A percentile compares a stretch with the other conserved stretches of the same genome.
These are phyloP conservation scores for Aspergillus hortae DNA, from an alignment of 2,329 filamentous ascomycete species.

Conservation along the genomic window DNA sequence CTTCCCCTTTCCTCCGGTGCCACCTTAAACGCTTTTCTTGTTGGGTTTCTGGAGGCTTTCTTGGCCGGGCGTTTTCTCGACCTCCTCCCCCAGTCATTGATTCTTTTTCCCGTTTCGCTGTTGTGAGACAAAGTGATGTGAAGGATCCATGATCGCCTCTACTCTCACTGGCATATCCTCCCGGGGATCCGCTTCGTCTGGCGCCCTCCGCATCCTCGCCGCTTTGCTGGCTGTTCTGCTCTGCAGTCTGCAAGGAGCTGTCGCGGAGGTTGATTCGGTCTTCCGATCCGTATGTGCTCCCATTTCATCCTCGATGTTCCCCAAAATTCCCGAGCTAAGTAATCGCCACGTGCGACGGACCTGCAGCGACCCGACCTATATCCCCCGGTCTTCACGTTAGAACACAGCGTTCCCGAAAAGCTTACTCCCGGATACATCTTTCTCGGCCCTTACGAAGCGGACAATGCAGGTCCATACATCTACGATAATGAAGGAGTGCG, in stretches of 20 bases:
- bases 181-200: slow-evolving; percentile 12
- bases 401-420: slow-evolving; percentile 25
- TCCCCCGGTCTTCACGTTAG: slow-evolving; percentile 33
- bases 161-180: slow-evolving; percentile 8
- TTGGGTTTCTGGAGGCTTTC: not conserved
- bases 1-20: not conserved
- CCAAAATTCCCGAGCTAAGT: not conserved
- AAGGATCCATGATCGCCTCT: slow-evolving; percentile 24
- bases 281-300: slow-evolving; percentile 35
- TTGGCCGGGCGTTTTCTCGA: not conserved
- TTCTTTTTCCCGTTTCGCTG: not conserved
- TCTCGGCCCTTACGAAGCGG: slow-evolving; percentile 47
- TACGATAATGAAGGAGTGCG: slow-evolving; percentile 49
- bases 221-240: slow-evolving; percentile 18
- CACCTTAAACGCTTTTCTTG: not conserved
- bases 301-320: not conserved
- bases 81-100: slow-evolving; percentile 1
- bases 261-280: slow-evolving; percentile 29
- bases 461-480: slow-evolving; percentile 50
- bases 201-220: slow-evolving; percentile 7
- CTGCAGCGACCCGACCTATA: slow-evolving; percentile 38
- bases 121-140: slow-evolving; percentile 17
- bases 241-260: slow-evolving; percentile 12
- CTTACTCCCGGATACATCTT: slow-evolving; percentile 50
- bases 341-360: not conserved